Evolutionary conservation across 495 filamentous ascomycete genomes (phyloP).

Genomic region (Pseudotulostoma volvatum): DNA sequence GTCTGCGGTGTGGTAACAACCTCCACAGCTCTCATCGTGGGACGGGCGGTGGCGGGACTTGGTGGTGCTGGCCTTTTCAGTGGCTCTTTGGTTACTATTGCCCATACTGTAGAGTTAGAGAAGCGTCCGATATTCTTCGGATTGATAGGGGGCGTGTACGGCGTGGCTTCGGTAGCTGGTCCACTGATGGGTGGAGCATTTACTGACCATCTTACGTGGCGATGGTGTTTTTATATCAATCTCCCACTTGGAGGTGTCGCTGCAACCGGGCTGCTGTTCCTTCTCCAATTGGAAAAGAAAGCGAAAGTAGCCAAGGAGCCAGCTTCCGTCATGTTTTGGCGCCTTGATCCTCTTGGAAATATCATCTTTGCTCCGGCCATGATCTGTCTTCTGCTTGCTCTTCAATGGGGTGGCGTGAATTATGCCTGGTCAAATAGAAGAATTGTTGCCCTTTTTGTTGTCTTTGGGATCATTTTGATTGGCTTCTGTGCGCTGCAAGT

Average conservation of each 20-base stretch:
- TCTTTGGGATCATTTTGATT: conserved; percentile 19
- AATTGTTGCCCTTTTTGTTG: conserved; percentile 21
- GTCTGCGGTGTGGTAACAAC: conserved; percentile 53
- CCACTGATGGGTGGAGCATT: conserved; percentile 46
- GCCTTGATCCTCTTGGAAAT: too few relatives aligned
- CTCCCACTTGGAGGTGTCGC: conserved; percentile 46
- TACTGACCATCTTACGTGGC: conserved; percentile 47
- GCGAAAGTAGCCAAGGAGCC: too few relatives aligned
- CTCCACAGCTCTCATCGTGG: conserved; percentile 50
- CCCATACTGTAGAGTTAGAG: conserved; percentile 16
- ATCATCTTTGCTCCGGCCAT: too few relatives aligned
- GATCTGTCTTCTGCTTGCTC: conserved; percentile 23
- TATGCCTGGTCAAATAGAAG: conserved; percentile 20
- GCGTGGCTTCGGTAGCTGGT: conserved; percentile 50
- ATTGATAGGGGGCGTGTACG: conserved; percentile 27
- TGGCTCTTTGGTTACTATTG: conserved; percentile 59
- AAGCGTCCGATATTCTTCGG: conserved; percentile 33
- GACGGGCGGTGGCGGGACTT: conserved; percentile 58
- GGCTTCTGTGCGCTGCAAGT: conserved; percentile 7
- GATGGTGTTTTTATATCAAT: conserved; percentile 53
- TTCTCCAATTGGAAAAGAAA: too few relatives aligned
- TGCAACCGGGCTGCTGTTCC: too few relatives aligned
- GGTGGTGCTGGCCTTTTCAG: conserved; percentile 61
- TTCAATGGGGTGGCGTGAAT: conserved; percentile 27
- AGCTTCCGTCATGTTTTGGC: too few relatives aligned